phyloP scores from a whole-genome alignment of 352 stramenopile species.

The Pythium sukuiense region DNA sequence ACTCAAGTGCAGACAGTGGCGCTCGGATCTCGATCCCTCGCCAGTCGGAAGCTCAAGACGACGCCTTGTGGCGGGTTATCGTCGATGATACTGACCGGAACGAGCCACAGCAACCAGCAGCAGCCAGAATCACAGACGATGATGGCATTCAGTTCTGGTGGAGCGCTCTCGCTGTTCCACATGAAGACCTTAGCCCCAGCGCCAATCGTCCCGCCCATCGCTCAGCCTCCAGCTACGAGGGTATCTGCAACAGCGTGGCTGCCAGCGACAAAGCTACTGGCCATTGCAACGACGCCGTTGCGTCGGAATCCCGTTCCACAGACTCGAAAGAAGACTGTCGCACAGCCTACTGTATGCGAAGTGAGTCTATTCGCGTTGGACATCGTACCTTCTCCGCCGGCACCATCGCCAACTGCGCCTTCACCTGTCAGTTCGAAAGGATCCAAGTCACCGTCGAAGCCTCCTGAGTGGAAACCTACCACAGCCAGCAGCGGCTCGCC shows the following conservation, averaged over 20 bases:
- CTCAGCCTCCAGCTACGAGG: background rate
- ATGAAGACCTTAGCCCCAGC: constrained; percentile 10
- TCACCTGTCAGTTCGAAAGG: background rate
- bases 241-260: constrained; percentile 16
- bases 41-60: constrained; percentile 31
- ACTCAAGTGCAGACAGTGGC: constrained; percentile 37
- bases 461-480: background rate
- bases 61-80: constrained; percentile 19
- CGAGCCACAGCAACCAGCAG: background rate
- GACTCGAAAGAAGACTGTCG: background rate
- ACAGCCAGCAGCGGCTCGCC: background rate
- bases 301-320: background rate
- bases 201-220: constrained; percentile 12
- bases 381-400: background rate
- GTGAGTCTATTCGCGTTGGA: constrained; percentile 4
- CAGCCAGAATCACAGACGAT: constrained; percentile 1
- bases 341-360: background rate
- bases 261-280: constrained; percentile 11
- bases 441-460: background rate
- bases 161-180: constrained; percentile 13
- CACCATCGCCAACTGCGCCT: background rate
- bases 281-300: constrained; percentile 5
- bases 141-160: constrained; percentile 3
- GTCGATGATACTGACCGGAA: background rate
- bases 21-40: constrained; percentile 27